Base-by-base conservation (phyloP, 331 rosid species). In the Malus hybrid region DNA sequence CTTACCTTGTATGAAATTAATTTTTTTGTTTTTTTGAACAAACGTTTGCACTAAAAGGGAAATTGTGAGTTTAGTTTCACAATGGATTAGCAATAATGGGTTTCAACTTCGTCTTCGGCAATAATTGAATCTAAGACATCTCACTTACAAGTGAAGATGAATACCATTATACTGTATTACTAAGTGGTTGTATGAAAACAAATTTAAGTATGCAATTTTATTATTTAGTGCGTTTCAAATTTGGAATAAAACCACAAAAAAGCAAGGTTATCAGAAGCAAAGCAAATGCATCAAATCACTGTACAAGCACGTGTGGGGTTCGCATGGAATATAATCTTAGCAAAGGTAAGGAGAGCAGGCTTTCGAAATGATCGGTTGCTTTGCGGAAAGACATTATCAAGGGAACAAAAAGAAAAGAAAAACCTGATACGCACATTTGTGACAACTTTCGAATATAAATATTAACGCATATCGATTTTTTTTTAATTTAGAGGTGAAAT, bases 31-130 rank as follows among this genome's bases (percentile, higher is more conserved):
- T 36, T 36, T 36, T 36, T 36, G 11, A 39, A 39, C 44, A 39
- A 39, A 39, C 12, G 1, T 39, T 39, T 39, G 0, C 12, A 39
- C 4, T 3, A 39, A 39, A 1, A 0, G 12, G 4, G 11, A 36
- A 3, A 34, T 0, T 0, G 2, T 36, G 11, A 0, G 4, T 1
- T 36, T 36, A 36, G 11, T 0, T 1, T 36, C 11, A 36, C 11
- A 36, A 36, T 36, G 0, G 0, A 36, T 4, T 39, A 39, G 1
- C 4, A 39, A 39, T 39, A 39, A 39, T 39, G 12, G 0, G 4
- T 0, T 39, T 39, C 3, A 39, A 39, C 12, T 39, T 39, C 4
- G 0, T 0, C 3, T 39, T 39, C 2, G 44, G 0, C 12, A 1
- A 9, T 39, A 39, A 39, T 39, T 1, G 0, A 39, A 8, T 11